Evolutionary conservation across 2,329 filamentous ascomycete genomes (phyloP).

Genomic region (Aspergillus costaricaensis): DNA sequence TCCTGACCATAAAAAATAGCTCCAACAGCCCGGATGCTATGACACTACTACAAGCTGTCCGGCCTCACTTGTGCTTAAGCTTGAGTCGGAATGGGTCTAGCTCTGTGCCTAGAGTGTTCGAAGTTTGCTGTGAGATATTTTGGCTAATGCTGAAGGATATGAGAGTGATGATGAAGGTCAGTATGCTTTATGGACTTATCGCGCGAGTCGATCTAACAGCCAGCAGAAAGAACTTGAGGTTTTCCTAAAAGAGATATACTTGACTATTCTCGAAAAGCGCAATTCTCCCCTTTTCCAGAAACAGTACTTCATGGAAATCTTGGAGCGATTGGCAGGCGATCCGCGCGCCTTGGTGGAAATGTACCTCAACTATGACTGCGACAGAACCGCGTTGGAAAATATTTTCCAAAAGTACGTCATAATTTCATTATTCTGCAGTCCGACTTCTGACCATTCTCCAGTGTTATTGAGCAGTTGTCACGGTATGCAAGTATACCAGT

Average conservation of each 20-base stretch:
- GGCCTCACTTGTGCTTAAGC: constrained; percentile 94
- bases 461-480: constrained; percentile 89
- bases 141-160: constrained; percentile 96
- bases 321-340: constrained; percentile 81
- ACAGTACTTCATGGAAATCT: constrained; percentile 81
- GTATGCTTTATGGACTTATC: constrained; percentile 26
- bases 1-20: constrained; percentile 89
- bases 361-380: constrained; percentile 98
- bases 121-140: constrained; percentile 95
- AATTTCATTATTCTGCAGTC: not conserved
- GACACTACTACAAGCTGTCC: constrained; percentile 89
- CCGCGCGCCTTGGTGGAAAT: constrained; percentile 88
- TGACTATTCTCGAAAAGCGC: constrained; percentile 84
- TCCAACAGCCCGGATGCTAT: constrained; percentile 81
- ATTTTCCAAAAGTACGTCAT: constrained; percentile 73
- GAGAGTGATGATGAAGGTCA: constrained; percentile 86
- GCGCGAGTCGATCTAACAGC: constrained; percentile 17
- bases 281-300: constrained; percentile 89
- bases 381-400: constrained; percentile 87
- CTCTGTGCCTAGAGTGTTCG: constrained; percentile 87
- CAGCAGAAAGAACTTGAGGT: constrained; percentile 90
- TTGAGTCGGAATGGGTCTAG: constrained; percentile 94
- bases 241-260: constrained; percentile 95
- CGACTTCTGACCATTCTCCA: constrained; percentile 31
- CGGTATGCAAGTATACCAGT: constrained; percentile 81